Base-by-base conservation (phyloP, 257 asterid species). In the Solanum dulcamara region DNA sequence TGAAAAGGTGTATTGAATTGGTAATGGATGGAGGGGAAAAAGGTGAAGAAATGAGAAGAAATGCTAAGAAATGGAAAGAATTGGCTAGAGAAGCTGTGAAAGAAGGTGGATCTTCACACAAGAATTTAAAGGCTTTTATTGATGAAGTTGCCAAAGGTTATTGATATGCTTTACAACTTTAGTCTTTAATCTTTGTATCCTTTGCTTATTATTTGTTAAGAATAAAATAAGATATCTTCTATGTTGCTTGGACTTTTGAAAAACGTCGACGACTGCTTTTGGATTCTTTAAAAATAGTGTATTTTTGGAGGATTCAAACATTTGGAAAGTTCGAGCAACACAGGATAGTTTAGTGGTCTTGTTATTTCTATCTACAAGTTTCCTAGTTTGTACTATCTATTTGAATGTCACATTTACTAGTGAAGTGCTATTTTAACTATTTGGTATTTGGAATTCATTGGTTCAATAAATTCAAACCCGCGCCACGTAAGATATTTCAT, bases 51-150 rank as follows among this genome's bases (percentile, higher is more conserved):
- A 20, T 87, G 22, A 80, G 85, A 59, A 26, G 8, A 2, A 89
- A 85, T 81, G 87, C 77, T 28, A 35, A 57, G 60, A 87, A 87
- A 84, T 85, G 84, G 90, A 87, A 83, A 81, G 55, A 67, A 7
- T 75, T 83, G 81, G 91, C 85, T 15, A 6, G 66, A 84, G 84
- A 87, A 77, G 89, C 89, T 2, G 81, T 74, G 38, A 67, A 46
- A 35, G 86, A 87, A 87, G 81, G 89, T 59, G 88, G 88, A 42
- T 87, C 89, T 10, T 85, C 89, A 17, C 53, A 71, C 57, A 51
- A 55, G 75, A 81, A 85, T 81, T 48, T 85, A 2, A 87, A 81
- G 67, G 77, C 51, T 57, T 84, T 87, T 80, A 64, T 80, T 57
- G 60, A 86, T 24, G 82, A 75, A 28, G 40, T 75, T 46, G 40